Evolutionary conservation across 202 grass and related monocot genomes (phyloP), one percentile per base, ranked within the genome.

Genomic region (Digitaria exilis): DNA sequence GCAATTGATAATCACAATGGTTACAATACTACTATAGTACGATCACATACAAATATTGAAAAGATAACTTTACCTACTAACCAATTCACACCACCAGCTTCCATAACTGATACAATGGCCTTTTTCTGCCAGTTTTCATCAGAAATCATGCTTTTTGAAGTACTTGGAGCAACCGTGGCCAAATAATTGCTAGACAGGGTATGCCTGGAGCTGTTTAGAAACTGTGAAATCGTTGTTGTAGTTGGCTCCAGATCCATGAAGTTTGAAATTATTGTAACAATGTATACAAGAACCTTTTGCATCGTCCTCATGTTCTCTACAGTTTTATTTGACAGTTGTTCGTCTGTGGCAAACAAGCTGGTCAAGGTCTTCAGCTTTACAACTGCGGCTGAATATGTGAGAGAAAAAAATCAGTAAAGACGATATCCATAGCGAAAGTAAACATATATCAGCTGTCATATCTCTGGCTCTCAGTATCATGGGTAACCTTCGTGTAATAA

Each of bases 51-150:
- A 48, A 79, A 51, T 70, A 80, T 26, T 28, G 24, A 69, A 73
- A 83, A 67, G 75, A 63, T 49, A 89, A 81, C 72, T 87, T 91
- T 98, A 96, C 96, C 96, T 90, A 98, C 96, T 82, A 98, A 91
- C 96, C 96, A 98, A 75, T 98, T 98, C 82, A 98, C 93, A 58
- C 96, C 96, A 78, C 96, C 96, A 86, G 93, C 92, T 92, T 98
- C 96, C 92, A 98, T 98, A 84, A 98, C 93, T 66, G 84, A 87
- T 81, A 98, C 89, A 82, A 96, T 93, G 61, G 96, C 93, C 73
- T 94, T 98, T 77, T 90, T 91, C 82, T 93, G 88, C 96, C 96
- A 98, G 81, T 85, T 69, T 44, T 57, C 79, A 84, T 98, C 93
- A 87, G 84, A 80, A 68, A 75, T 25, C 21, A n/a, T 77, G 70